Base-by-base conservation (phyloP, 1,284 basidiomycete genomes). In the Trametes versicolor region DNA sequence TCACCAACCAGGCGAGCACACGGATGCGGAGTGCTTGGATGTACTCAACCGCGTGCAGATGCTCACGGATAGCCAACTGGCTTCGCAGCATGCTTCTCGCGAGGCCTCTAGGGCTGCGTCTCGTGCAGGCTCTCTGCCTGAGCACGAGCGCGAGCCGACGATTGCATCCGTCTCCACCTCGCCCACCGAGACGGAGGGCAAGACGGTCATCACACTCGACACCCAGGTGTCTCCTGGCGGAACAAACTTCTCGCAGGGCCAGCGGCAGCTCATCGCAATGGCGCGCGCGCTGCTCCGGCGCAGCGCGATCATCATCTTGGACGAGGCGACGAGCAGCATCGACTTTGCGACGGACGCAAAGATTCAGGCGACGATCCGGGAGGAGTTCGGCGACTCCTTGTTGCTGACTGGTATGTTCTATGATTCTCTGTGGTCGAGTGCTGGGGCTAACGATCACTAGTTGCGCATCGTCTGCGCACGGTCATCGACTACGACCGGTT, bases 171-270 rank as follows among this genome's bases (percentile, higher is more conserved):
- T 81, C 0, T 82, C 80, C 0, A 76, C 73, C 13, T 70, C 82
- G 0, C 72, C 76, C 6, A 86, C 85, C 0, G 84, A 87, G 43
- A 73, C 80, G 10, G 86, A 87, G 45, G 67, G 74, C n/a, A 88
- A 85, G 73, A 81, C 82, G 4, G 80, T 80, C 7, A 81, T 95
- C 60, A 84, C 85, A 0, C 82, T 96, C 17, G 87, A 91, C 43
- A 91, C 90, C 0, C 85, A 89, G 68, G 89, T 96, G 2, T 92
- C 92, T 0, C 83, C 91, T 0, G 93, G 93, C 0, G 94, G 94
- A 6, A 84, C 86, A 61, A 95, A 95, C 78, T 94, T 96, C 73
- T 94, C 91, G 2, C 91, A 93, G 65, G 95, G 94, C 4, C 94
- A 97, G 72, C 76, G 92, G 21, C 94, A 96, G 77, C 82, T 96